Evolutionary conservation across 768 basidiomycete species (phyloP).

Genomic region (Lactarius psammicola): DNA sequence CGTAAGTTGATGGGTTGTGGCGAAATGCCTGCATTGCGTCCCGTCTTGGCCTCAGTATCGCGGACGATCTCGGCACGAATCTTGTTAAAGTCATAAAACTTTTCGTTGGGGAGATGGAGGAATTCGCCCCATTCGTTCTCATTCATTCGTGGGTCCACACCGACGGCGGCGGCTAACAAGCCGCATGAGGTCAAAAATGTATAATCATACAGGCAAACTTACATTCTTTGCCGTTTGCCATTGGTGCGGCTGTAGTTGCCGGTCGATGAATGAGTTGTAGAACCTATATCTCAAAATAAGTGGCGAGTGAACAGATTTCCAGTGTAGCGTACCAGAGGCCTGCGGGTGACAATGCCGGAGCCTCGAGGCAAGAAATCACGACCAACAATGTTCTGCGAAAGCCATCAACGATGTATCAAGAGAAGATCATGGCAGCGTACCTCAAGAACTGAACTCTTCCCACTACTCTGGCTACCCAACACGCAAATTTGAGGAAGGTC

Average conservation of each 20-base stretch:
- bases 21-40: conserved; percentile 97
- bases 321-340: conserved; percentile 72
- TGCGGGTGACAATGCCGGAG: conserved; percentile 96
- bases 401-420: background rate
- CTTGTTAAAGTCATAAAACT: conserved; percentile 97
- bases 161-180: conserved; percentile 38
- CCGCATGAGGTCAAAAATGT: background rate
- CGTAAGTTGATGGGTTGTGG: conserved; percentile 96
- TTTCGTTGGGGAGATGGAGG: conserved; percentile 92
- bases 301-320: conserved; percentile 7
- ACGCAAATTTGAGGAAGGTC: conserved; percentile 93
- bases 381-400: conserved; percentile 86
- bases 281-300: conserved; percentile 48
- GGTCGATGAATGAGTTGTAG: conserved; percentile 93
- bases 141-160: conserved; percentile 75
- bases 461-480: conserved; percentile 87
- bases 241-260: conserved; percentile 48
- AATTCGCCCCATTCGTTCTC: conserved; percentile 99
- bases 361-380: conserved; percentile 98
- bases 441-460: conserved; percentile 92
- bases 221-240: conserved; percentile 45
- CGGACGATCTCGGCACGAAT: conserved; percentile 94
- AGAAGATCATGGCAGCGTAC: conserved; percentile 41
- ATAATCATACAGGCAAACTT: background rate
- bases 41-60: conserved; percentile 98